Percentiles rank a stretch among this genome's conserved stretches.
These are phyloP conservation scores for Microstegium vimineum DNA, from an alignment of 176 grass and related monocot species.

Conservation along the genomic window DNA sequence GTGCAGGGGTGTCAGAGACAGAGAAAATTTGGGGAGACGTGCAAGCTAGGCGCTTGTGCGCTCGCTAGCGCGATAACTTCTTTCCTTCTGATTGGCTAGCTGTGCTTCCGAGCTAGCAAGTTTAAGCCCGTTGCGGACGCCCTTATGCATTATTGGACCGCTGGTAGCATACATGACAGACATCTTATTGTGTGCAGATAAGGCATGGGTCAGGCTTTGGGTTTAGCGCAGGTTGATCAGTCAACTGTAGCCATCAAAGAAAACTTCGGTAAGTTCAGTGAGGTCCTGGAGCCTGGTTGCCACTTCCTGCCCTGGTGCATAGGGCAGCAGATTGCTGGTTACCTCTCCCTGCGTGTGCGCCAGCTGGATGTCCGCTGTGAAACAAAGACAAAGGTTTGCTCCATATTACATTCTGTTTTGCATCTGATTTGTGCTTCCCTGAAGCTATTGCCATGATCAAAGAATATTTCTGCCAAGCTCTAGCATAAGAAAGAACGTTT, in stretches of 20 bases:
- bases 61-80: too few species aligned
- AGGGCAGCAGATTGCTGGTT: constrained; percentile 52
- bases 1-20: too few species aligned
- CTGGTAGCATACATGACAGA: background rate
- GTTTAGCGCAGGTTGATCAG: constrained; percentile 63
- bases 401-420: background rate
- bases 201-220: constrained; percentile 51
- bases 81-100: too few species aligned
- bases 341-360: constrained; percentile 62
- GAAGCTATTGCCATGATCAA: background rate
- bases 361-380: constrained; percentile 78
- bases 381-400: constrained; percentile 76
- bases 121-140: too few species aligned
- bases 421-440: background rate
- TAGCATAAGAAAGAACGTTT: background rate
- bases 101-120: too few species aligned
- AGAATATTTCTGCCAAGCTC: background rate
- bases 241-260: constrained; percentile 78
- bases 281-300: constrained; percentile 72
- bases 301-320: constrained; percentile 80
- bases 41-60: too few species aligned
- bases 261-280: constrained; percentile 56
- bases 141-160: background rate
- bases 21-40: too few species aligned
- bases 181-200: constrained; percentile 31